Conservation (phyloP, 2,329 filamentous ascomycete genomes). For the Hawksworthiomyces lignivorus region DNA sequence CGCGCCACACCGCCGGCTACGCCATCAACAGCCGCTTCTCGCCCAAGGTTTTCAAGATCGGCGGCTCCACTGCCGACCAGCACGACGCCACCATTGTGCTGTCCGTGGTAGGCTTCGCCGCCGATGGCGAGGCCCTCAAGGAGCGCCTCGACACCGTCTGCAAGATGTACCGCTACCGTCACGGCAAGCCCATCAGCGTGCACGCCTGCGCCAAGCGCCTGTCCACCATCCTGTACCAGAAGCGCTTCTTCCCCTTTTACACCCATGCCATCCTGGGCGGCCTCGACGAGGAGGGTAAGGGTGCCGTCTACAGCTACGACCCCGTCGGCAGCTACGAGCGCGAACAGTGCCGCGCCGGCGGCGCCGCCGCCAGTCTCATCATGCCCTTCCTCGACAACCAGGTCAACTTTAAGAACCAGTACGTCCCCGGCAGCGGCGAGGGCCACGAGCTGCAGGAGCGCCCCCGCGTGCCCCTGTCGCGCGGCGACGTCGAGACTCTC, state of each 20-base stretch:
- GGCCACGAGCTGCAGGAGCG: conserved; percentile 74
- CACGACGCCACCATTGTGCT: conserved; percentile 80
- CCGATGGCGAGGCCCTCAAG: conserved; percentile 87
- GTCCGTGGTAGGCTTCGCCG: conserved; percentile 91
- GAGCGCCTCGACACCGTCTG: conserved; percentile 90
- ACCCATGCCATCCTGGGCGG: conserved; percentile 90
- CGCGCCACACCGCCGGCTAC: conserved; percentile 90
- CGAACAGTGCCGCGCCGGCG: conserved; percentile 90
- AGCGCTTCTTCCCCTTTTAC: conserved; percentile 99
- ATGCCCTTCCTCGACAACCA: conserved; percentile 99
- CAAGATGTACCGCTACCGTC: conserved; percentile 98
- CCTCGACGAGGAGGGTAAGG: conserved; percentile 87
- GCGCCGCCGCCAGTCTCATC: conserved; percentile 86
- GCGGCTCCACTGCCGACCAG: conserved; percentile 79
- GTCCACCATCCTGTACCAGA: conserved; percentile 91
- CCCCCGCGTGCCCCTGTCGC: conserved; percentile 60
- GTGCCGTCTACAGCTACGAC: conserved; percentile 94
- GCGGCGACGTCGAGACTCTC: conserved; percentile 69
- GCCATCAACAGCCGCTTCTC: conserved; percentile 96
- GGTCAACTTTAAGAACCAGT: conserved; percentile 99
- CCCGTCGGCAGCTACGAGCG: conserved; percentile 96
- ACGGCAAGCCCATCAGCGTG: conserved; percentile 92
- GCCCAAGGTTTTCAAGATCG: conserved; percentile 96
- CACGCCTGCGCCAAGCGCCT: conserved; percentile 91
- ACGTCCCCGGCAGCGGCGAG: conserved; percentile 75